Evolutionary conservation across 768 basidiomycete species (phyloP).

Genomic region (Lentinula sp.): DNA sequence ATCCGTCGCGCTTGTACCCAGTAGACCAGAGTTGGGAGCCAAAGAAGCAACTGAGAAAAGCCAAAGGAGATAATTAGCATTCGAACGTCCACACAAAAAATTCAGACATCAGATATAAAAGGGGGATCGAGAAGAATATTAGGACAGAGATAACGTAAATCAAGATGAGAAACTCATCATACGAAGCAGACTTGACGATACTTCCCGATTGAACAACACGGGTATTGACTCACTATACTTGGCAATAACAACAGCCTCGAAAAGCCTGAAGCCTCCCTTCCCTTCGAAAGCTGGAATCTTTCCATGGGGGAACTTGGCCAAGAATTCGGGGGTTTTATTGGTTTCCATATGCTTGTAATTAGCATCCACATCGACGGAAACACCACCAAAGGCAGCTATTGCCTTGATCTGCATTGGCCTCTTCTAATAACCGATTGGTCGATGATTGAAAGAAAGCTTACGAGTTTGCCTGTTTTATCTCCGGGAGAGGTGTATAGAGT

Average conservation of each 20-base stretch:
- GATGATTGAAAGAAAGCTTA: constrained; percentile 25
- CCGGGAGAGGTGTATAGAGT: constrained; percentile 52
- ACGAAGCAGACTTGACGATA: background rate
- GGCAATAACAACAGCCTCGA: constrained; percentile 77
- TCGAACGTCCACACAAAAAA: constrained; percentile 4
- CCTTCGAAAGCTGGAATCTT: constrained; percentile 84
- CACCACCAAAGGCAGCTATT: constrained; percentile 51
- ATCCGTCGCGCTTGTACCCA: constrained; percentile 61
- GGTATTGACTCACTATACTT: constrained; percentile 70
- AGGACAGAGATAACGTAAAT: constrained; percentile 70
- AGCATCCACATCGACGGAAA: constrained; percentile 46
- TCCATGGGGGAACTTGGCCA: constrained; percentile 65
- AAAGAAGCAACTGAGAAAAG: constrained; percentile 59
- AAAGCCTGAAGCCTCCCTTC: constrained; percentile 69
- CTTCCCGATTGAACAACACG: background rate
- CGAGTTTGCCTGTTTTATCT: constrained; percentile 40
- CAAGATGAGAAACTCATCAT: constrained; percentile 31
- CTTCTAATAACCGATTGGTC: background rate
- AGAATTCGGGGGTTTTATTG: constrained; percentile 68
- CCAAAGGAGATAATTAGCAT: constrained; percentile 11
- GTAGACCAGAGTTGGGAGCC: constrained; percentile 72
- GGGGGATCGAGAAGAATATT: constrained; percentile 49
- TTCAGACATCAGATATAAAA: constrained; percentile 28
- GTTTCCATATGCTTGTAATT: constrained; percentile 54
- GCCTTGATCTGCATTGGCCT: constrained; percentile 40